A percentile compares a stretch with the other conserved stretches of the same genome.
These are phyloP conservation scores for Fusarium guadeloupense DNA, from an alignment of 2,329 filamentous ascomycete genomes.

Conservation along the genomic window DNA sequence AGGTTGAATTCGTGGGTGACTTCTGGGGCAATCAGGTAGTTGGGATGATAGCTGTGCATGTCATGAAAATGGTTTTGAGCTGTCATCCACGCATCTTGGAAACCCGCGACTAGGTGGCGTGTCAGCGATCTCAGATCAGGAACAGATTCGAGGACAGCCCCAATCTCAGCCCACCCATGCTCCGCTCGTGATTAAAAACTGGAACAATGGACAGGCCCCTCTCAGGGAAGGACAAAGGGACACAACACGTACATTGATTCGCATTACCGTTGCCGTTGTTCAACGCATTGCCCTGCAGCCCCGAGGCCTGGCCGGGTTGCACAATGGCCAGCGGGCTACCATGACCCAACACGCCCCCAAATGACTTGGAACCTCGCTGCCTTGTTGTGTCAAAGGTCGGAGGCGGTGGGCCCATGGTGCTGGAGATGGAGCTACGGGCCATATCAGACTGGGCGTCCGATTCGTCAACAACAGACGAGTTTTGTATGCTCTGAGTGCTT, in stretches of 20 bases:
- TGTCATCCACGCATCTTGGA: slow-evolving; percentile 82
- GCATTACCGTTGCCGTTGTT: slow-evolving; percentile 65
- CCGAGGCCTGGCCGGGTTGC: slow-evolving; percentile 74
- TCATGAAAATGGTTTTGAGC: slow-evolving; percentile 82
- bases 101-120: slow-evolving; percentile 72
- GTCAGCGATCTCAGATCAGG: slow-evolving; percentile 41
- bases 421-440: slow-evolving; percentile 64
- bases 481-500: slow-evolving; percentile 54
- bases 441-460: slow-evolving; percentile 62
- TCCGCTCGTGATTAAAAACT: slow-evolving; percentile 40
- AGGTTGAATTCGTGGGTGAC: slow-evolving; percentile 97
- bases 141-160: slow-evolving; percentile 32
- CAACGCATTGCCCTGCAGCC: slow-evolving; percentile 69
- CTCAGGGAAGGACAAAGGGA: slow-evolving; percentile 33
- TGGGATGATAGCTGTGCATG: slow-evolving; percentile 92
- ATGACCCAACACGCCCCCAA: slow-evolving; percentile 58
- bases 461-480: slow-evolving; percentile 67
- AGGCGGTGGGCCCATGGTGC: slow-evolving; percentile 64
- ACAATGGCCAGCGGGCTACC: slow-evolving; percentile 71
- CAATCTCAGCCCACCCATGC: slow-evolving; percentile 37
- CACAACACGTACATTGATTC: slow-evolving; percentile 75
- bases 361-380: slow-evolving; percentile 54
- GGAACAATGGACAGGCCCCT: slow-evolving; percentile 34
- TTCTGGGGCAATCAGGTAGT: slow-evolving; percentile 92
- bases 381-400: slow-evolving; percentile 53